Base-by-base conservation (phyloP, 495 filamentous ascomycete species). In the Beverwykella pulmonaria region DNA sequence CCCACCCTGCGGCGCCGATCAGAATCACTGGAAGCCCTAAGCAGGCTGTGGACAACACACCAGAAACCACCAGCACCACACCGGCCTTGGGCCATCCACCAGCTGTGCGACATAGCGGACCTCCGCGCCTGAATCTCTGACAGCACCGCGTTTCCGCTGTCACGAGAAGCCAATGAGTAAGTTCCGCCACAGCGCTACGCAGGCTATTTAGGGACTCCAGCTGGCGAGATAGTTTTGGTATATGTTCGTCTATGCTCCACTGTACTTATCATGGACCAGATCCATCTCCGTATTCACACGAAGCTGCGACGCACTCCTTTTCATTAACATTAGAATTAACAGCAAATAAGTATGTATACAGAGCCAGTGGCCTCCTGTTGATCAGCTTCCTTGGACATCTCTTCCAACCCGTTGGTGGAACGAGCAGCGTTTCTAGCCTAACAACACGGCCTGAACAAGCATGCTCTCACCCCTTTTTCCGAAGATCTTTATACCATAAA, bases 311-410 rank as follows among this genome's bases (percentile, higher is more conserved):
- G 4, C 44, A 15, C 53, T 20, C 20, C 7, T 32, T 17, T 10
- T 22, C 29, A 57, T 57, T 57, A 57, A n/a, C 30, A 55, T 55
- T 44, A 44, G 17, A 9, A 57, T 57, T 22, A 57, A 27, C 30
- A 30, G 52, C 17, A 22, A 34, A 34, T 54, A 32, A 2, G 17
- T 5, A 4, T 34, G 12, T 34, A 12, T 34, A 34, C 30, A 34
- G 12, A 12, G 30, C 30, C 39, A 4, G 29, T 15, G 29, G 3
- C 22, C 26, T 5, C 27, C 23, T 54, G 4, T 23, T 23, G 44
- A 48, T 48, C 44, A 5, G 5, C 17, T 48, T 19, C 6, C 20
- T 53, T 7, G 5, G 25, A 53, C 49, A 53, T 29, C 14, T n/a
- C n/a, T n/a, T n/a, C n/a, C n/a, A n/a, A n/a, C n/a, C n/a, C n/a